Conservation (phyloP, 345 rosid genomes). For the Populus tremula region DNA sequence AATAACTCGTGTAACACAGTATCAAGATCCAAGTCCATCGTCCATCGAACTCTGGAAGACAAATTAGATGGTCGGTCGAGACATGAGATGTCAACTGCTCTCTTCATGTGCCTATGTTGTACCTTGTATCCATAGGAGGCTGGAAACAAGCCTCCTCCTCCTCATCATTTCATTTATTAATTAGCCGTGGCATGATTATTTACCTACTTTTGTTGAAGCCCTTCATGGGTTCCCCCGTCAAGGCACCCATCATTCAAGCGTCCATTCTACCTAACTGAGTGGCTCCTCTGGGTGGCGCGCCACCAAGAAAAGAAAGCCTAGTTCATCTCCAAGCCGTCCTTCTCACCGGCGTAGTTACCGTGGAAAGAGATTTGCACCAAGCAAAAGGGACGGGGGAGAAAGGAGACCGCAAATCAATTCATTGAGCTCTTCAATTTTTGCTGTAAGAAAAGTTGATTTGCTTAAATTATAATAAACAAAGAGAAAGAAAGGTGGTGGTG, state of each 20-base stretch:
- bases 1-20: too few species aligned
- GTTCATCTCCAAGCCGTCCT: not conserved
- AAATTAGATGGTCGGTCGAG: not conserved
- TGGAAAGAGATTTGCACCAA: not conserved
- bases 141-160: not conserved
- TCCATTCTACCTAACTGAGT: conserved; percentile 24
- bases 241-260: conserved; percentile 14
- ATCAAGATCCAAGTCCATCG: not conserved
- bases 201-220: not conserved
- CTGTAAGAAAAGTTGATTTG: conserved; percentile 8
- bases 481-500: conserved; percentile 5
- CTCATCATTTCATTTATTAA: too few species aligned
- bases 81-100: not conserved
- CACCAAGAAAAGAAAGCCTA: not conserved
- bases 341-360: not conserved
- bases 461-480: conserved; percentile 21
- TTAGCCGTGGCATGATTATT: too few species aligned
- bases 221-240: not conserved
- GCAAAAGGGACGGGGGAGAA: not conserved
- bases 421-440: conserved; percentile 1
- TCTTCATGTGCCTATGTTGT: not conserved
- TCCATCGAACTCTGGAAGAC: not conserved
- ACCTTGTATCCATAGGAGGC: not conserved
- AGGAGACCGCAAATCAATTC: not conserved
- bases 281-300: conserved; percentile 14